These are phyloP conservation scores for Fragilariopsis cylindrus DNA, from an alignment of 108 stramenopile genomes.

Conservation along the genomic window DNA sequence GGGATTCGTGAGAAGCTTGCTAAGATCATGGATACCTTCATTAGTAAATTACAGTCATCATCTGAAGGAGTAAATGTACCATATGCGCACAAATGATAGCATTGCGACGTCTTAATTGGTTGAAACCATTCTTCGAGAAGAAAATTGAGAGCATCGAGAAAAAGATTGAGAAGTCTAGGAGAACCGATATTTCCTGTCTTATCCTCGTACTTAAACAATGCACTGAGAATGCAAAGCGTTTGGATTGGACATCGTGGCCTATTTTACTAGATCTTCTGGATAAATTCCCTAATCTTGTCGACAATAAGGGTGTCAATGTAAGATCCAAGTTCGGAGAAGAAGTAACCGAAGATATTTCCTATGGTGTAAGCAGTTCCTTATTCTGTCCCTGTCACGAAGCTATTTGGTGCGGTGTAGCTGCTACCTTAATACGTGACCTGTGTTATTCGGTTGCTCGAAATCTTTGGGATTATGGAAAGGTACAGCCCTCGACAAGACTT, in stretches of 20 bases:
- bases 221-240: neutral
- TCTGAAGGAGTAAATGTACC: neutral
- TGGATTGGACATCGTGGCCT: slow-evolving; percentile 30
- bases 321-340: slow-evolving; percentile 23
- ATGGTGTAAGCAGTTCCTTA: slow-evolving; percentile 11
- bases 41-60: neutral
- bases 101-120: slow-evolving; percentile 42
- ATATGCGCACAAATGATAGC: slow-evolving; percentile 37
- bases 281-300: slow-evolving; percentile 11
- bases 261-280: slow-evolving; percentile 23
- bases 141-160: slow-evolving; percentile 11
- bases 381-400: slow-evolving; percentile 32
- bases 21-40: slow-evolving; percentile 5
- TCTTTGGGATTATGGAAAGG: neutral
- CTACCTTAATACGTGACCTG: slow-evolving; percentile 24
- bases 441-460: slow-evolving; percentile 13
- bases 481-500: neutral
- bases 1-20: slow-evolving; percentile 16
- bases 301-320: slow-evolving; percentile 15
- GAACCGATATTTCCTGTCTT: neutral
- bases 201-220: slow-evolving; percentile 15
- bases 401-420: slow-evolving; percentile 45
- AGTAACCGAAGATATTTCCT: slow-evolving; percentile 42
- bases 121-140: slow-evolving; percentile 10
- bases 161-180: neutral